Evolutionary conservation across 257 asterid species (phyloP).

Genomic region (Thymus quinquecostatus): DNA sequence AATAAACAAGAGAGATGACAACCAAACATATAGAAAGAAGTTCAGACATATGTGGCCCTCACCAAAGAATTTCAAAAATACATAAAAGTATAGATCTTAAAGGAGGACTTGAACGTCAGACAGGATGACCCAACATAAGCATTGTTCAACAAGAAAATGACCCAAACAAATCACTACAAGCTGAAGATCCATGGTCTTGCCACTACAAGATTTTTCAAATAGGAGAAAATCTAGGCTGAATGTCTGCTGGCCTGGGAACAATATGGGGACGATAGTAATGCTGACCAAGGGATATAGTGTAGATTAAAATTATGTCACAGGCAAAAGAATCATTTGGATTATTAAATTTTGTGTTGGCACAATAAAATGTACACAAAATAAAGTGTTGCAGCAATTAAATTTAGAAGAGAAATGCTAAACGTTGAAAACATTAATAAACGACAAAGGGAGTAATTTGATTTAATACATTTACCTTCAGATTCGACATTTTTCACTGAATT

Average conservation of each 20-base stretch:
- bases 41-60: background rate
- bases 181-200: slow-evolving; percentile 8
- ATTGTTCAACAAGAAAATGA: slow-evolving; percentile 14
- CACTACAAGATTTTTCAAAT: background rate
- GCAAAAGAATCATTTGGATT: slow-evolving; percentile 20
- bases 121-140: slow-evolving; percentile 7
- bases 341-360: slow-evolving; percentile 22
- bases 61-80: background rate
- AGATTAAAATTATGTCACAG: slow-evolving; percentile 17
- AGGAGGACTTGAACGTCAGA: slow-evolving; percentile 9
- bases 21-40: background rate
- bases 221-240: background rate
- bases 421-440: slow-evolving; percentile 13
- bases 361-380: slow-evolving; percentile 16
- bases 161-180: slow-evolving; percentile 19
- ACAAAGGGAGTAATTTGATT: slow-evolving; percentile 10
- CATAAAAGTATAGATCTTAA: background rate
- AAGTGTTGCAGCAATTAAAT: slow-evolving; percentile 21
- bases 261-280: background rate
- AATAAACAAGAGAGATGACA: slow-evolving; percentile 6
- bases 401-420: background rate
- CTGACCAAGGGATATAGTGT: background rate
- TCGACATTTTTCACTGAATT: slow-evolving; percentile 56
- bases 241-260: background rate
- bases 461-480: slow-evolving; percentile 52